Evolutionary conservation across 352 stramenopile genomes (phyloP).

Genomic region (Phytopythium cucurbitacearum): DNA sequence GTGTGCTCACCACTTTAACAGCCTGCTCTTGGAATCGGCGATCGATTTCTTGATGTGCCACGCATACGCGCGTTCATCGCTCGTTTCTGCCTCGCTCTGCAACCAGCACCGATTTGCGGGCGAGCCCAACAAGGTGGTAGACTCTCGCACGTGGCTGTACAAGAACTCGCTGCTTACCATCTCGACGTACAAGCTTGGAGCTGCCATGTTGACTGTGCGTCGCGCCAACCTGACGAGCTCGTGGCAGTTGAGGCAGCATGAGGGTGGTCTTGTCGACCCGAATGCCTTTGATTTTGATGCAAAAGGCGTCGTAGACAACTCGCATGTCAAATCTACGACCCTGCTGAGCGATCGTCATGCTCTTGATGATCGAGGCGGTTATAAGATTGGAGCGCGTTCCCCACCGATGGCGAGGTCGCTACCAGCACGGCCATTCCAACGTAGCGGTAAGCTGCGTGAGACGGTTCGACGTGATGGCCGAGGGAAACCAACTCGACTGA

Average conservation of each 20-base stretch:
- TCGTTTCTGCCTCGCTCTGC: conserved; percentile 30
- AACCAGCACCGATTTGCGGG: conserved; percentile 6
- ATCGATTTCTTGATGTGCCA: conserved; percentile 82
- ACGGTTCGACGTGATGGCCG: conserved; percentile 3
- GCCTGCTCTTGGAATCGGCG: conserved; percentile 50
- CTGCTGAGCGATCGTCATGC: no score
- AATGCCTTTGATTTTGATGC: not conserved
- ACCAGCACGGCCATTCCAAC: not conserved
- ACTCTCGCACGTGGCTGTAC: conserved; percentile 43
- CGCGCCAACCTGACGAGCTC: conserved; percentile 45
- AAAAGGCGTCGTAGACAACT: not conserved
- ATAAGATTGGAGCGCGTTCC: no score
- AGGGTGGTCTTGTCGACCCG: conserved; percentile 16
- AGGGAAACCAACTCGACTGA: not conserved
- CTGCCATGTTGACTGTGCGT: conserved; percentile 40
- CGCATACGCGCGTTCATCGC: conserved; percentile 46
- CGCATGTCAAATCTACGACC: no score
- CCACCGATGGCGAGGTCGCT: conserved; percentile 4
- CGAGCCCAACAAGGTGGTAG: conserved; percentile 5
- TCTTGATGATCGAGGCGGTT: no score
- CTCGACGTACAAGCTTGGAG: conserved; percentile 16
- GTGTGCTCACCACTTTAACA: conserved; percentile 27
- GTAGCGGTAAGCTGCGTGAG: not conserved
- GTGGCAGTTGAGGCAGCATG: conserved; percentile 32
- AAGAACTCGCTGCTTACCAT: conserved; percentile 55